Conservation (phyloP, 305 asterid genomes). For the Fraxinus platypoda region DNA sequence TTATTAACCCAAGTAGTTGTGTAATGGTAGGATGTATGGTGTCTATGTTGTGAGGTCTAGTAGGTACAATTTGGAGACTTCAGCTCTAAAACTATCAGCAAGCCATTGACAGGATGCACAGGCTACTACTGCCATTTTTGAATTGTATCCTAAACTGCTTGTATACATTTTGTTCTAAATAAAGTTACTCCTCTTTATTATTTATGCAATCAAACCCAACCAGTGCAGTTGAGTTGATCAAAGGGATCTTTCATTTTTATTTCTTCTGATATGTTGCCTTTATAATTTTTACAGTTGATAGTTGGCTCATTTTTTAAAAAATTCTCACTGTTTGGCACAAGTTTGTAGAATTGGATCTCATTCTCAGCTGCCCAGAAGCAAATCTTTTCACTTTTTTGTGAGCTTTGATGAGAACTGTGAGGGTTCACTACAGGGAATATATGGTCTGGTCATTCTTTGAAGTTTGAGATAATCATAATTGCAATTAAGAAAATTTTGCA, state of each 20-base stretch:
- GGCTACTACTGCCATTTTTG: not conserved
- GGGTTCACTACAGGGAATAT: not conserved
- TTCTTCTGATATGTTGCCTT: not conserved
- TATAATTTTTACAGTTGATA: not conserved
- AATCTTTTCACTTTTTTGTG: not conserved
- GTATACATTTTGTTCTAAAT: not conserved
- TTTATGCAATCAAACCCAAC: not conserved
- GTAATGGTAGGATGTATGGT: not conserved
- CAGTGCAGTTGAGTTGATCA: not conserved
- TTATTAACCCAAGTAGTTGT: not conserved
- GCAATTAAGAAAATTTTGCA: not conserved
- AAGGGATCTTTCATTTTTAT: not conserved
- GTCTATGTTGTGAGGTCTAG: not conserved
- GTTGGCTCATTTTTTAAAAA: not conserved
- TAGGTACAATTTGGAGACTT: not conserved
- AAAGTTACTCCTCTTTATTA: not conserved
- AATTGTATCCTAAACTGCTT: not conserved
- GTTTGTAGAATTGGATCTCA: not conserved
- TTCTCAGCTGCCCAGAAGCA: not conserved
- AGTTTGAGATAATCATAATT: not conserved
- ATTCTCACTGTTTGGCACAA: not conserved
- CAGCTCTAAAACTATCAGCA: not conserved
- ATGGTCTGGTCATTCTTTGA: not conserved
- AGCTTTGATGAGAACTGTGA: not conserved
- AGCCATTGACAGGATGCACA: not conserved